Evolutionary conservation across 208 protist species (phyloP).

Genomic region (Trypanosoma rangeli): DNA sequence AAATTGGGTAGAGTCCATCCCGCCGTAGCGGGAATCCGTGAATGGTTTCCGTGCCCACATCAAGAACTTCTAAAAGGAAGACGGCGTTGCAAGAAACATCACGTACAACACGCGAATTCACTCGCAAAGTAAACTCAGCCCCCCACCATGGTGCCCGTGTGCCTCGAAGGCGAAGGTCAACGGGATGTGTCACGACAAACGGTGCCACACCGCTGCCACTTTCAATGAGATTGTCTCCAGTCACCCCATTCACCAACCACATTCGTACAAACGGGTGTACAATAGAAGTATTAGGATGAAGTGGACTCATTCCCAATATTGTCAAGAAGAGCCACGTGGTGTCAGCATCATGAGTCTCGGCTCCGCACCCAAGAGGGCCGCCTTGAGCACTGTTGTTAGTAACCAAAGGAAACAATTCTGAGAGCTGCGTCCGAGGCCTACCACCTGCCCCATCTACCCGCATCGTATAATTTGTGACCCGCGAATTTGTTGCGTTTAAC

Average conservation of each 20-base stretch:
- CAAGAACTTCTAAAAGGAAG: conserved; percentile 83
- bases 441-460: not conserved
- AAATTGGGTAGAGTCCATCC: conserved; percentile 61
- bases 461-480: not conserved
- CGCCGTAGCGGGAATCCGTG: conserved; percentile 51
- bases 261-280: conserved; percentile 82
- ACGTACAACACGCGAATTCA: conserved; percentile 8
- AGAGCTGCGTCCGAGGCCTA: not conserved
- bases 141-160: conserved; percentile 77
- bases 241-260: conserved; percentile 70
- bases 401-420: not conserved
- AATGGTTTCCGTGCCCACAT: conserved; percentile 66
- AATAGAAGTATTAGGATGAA: conserved; percentile 66
- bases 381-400: not conserved
- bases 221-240: conserved; percentile 49
- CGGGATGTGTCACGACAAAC: conserved; percentile 72
- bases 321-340: conserved; percentile 37
- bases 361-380: not conserved
- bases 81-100: conserved; percentile 37
- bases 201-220: conserved; percentile 8
- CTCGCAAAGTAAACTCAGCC: conserved; percentile 44
- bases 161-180: conserved; percentile 62
- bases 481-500: not conserved
- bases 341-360: not conserved
- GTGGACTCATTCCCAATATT: conserved; percentile 66